Evolutionary conservation across 2,329 filamentous ascomycete genomes (phyloP).

Genomic region (Rhynchosporium secalis): DNA sequence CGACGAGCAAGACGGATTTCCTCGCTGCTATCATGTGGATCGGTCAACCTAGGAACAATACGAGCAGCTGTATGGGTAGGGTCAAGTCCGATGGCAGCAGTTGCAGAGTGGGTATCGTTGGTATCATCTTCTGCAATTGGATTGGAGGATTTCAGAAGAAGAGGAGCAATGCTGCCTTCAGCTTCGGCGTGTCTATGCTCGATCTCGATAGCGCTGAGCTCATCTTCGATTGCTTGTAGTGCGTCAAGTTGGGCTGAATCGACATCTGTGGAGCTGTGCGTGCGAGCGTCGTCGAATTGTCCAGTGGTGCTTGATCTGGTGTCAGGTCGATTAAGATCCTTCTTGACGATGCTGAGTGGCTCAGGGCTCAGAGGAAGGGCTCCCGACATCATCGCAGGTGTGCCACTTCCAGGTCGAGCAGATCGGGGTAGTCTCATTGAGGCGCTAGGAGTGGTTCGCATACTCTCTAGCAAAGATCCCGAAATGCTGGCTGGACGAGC

Average conservation of each 20-base stretch:
- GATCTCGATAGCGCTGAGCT: not conserved
- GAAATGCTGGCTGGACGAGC: conserved; percentile 5
- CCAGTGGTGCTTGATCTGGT: not conserved
- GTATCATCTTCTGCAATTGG: not conserved
- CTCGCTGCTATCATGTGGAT: not conserved
- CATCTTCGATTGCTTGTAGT: not conserved
- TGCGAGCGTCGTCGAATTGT: not conserved
- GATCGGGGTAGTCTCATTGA: not conserved
- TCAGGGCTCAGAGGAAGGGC: not conserved
- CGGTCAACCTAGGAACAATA: not conserved
- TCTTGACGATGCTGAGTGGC: conserved; percentile 3
- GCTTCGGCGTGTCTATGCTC: not conserved
- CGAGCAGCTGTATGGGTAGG: not conserved
- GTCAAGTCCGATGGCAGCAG: not conserved
- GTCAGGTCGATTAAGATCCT: not conserved
- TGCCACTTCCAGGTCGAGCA: not conserved
- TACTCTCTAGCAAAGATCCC: conserved; percentile 7
- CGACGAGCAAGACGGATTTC: not conserved
- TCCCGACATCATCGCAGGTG: not conserved
- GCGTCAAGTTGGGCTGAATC: not conserved
- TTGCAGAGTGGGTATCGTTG: not conserved
- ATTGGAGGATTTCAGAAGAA: not conserved
- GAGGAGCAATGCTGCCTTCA: not conserved
- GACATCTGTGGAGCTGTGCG: not conserved
- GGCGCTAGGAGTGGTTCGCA: not conserved